Conservation (phyloP, 169 alveolate genomes). For the Plasmodium knowlesi region DNA sequence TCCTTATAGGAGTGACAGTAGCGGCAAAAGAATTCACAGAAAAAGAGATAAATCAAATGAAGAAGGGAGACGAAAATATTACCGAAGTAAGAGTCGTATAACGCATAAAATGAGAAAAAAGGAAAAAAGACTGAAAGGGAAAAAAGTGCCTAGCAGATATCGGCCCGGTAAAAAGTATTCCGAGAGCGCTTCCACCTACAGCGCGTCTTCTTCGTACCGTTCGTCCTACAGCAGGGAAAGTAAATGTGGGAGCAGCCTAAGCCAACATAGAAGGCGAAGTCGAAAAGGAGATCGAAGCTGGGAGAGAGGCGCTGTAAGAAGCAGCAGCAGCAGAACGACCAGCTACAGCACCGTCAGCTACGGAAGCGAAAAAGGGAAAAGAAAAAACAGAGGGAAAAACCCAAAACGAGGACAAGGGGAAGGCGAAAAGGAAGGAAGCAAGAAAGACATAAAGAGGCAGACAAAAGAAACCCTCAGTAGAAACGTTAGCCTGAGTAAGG, state of each 20-base stretch:
- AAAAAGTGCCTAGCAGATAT: not conserved
- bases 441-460: not conserved
- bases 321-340: not conserved
- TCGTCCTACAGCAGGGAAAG: constrained; percentile 8
- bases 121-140: not conserved
- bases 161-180: not conserved
- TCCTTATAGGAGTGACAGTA: not conserved
- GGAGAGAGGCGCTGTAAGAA: not conserved
- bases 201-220: constrained; percentile 8
- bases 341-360: not conserved
- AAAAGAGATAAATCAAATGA: not conserved
- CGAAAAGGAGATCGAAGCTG: not conserved
- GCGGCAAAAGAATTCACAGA: not conserved
- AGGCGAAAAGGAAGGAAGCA: not conserved
- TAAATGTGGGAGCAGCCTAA: not conserved
- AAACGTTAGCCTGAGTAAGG: not conserved
- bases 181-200: constrained; percentile 16
- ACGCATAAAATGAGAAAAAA: not conserved
- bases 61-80: not conserved
- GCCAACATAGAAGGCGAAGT: not conserved
- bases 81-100: not conserved
- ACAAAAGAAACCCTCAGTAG: not conserved
- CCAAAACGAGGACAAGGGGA: not conserved
- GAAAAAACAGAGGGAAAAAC: not conserved
- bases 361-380: not conserved